These are phyloP conservation scores for Podospora fimiseda DNA, from an alignment of 495 filamentous ascomycete genomes.

Conservation along the genomic window DNA sequence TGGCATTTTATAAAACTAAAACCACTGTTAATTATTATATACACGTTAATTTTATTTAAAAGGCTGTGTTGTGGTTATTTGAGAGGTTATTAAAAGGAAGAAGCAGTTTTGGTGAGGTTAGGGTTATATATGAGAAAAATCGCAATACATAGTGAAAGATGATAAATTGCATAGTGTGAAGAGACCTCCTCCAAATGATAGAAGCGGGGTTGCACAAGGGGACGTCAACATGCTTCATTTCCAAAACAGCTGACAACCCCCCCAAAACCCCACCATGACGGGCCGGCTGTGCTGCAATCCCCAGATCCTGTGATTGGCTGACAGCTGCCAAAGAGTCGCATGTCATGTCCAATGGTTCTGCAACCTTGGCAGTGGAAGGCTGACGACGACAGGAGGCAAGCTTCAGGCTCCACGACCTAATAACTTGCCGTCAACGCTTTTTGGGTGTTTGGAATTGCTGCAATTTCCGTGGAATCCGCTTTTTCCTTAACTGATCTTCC, in stretches of 20 bases:
- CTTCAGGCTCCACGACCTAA: slow-evolving; percentile 5
- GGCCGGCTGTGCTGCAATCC: not conserved
- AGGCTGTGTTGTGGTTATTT: too few species aligned
- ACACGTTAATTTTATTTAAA: too few species aligned
- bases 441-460: not conserved
- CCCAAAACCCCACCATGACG: not conserved
- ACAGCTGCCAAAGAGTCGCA: not conserved
- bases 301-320: slow-evolving; percentile 6
- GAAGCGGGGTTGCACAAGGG: not conserved
- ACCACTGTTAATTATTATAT: too few species aligned
- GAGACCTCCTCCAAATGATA: too few species aligned
- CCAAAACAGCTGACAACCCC: slow-evolving; percentile 1
- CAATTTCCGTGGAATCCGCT: slow-evolving; percentile 1
- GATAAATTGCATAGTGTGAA: too few species aligned
- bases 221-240: not conserved
- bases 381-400: slow-evolving; percentile 22
- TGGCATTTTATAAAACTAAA: too few species aligned
- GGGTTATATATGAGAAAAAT: too few species aligned
- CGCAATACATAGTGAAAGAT: too few species aligned
- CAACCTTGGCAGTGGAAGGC: slow-evolving; percentile 13
- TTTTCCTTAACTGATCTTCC: not conserved
- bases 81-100: too few species aligned
- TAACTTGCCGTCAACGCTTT: not conserved
- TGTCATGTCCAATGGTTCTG: not conserved
- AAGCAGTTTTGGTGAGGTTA: too few species aligned